Percentiles rank a stretch among this genome's conserved stretches.
phyloP scores from a whole-genome alignment of 2,329 filamentous ascomycete genomes.

The Cytospora paraplurivora region DNA sequence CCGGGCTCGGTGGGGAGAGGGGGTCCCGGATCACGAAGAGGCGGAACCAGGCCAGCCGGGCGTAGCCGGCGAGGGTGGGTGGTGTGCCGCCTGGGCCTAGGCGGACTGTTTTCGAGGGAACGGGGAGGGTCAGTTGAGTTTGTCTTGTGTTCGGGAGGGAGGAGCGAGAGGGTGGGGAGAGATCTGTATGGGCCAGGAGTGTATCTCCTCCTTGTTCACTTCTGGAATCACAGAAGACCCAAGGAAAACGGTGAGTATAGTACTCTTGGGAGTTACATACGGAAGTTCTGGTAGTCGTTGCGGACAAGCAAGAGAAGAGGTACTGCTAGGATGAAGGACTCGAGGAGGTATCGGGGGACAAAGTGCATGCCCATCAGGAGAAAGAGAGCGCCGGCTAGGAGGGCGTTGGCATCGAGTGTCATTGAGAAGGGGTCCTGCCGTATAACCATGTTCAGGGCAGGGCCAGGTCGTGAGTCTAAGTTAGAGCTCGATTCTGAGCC shows the following conservation, averaged over 20 bases:
- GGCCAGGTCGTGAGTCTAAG: constrained; percentile 31
- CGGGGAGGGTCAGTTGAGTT: too few relatives aligned
- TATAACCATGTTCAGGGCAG: constrained; percentile 46
- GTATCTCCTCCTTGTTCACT: too few relatives aligned
- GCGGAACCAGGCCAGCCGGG: constrained; percentile 71
- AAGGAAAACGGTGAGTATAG: too few relatives aligned
- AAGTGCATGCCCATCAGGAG: constrained; percentile 57
- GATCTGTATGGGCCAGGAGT: too few relatives aligned
- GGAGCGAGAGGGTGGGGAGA: too few relatives aligned
- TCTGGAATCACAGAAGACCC: too few relatives aligned
- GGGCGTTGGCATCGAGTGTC: constrained; percentile 53
- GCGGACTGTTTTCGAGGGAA: constrained; percentile 44
- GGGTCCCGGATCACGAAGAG: constrained; percentile 72
- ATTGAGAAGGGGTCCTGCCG: constrained; percentile 55
- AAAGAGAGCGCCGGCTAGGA: constrained; percentile 47
- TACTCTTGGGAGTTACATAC: too few relatives aligned
- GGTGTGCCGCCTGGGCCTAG: constrained; percentile 82
- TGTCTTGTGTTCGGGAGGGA: too few relatives aligned
- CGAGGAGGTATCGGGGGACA: constrained; percentile 49
- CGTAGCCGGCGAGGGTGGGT: constrained; percentile 70
- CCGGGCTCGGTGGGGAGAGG: constrained; percentile 59
- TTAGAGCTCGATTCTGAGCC: constrained; percentile 18
- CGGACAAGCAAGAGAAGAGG: constrained; percentile 57
- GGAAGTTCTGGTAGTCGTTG: constrained; percentile 74
- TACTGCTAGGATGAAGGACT: constrained; percentile 52